Evolutionary conservation across 495 filamentous ascomycete species (phyloP).

Genomic region (Aspergillus ostianus): DNA sequence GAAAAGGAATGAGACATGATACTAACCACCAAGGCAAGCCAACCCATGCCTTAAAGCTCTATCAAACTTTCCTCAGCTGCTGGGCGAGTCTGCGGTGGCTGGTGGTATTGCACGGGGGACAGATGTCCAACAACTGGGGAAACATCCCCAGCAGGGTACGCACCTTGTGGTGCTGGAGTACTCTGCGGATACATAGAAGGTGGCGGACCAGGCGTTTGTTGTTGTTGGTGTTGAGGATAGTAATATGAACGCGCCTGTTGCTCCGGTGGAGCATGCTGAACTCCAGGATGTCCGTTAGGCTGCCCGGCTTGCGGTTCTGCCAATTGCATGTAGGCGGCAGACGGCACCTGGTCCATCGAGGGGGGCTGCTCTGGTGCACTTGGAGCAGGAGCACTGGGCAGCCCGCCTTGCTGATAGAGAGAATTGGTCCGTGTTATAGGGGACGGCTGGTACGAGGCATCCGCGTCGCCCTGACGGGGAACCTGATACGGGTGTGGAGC

Average conservation of each 20-base stretch:
- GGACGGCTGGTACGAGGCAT: slow-evolving; percentile 31
- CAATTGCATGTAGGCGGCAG: slow-evolving; percentile 30
- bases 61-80: slow-evolving; percentile 86
- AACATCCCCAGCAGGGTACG: slow-evolving; percentile 44
- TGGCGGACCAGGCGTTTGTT: slow-evolving; percentile 45
- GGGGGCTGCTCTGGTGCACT: slow-evolving; percentile 30
- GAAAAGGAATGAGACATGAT: slow-evolving; percentile 2
- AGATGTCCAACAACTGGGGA: slow-evolving; percentile 52
- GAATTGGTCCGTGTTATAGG: slow-evolving; percentile 13
- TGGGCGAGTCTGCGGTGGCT: slow-evolving; percentile 48
- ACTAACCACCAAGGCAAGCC: slow-evolving; percentile 1
- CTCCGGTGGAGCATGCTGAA: slow-evolving; percentile 30
- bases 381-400: slow-evolving; percentile 22
- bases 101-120: slow-evolving; percentile 54
- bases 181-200: slow-evolving; percentile 39
- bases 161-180: slow-evolving; percentile 34
- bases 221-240: slow-evolving; percentile 45
- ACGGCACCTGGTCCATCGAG: slow-evolving; percentile 28
- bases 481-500: slow-evolving; percentile 19
- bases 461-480: slow-evolving; percentile 27
- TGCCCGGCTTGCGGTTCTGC: slow-evolving; percentile 30
- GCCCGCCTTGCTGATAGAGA: slow-evolving; percentile 12
- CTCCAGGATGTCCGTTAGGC: slow-evolving; percentile 16
- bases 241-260: slow-evolving; percentile 38
- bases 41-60: slow-evolving; percentile 50